Evolutionary conservation across 2,329 filamentous ascomycete genomes (phyloP).

Genomic region (Cladosporium colombiae): DNA sequence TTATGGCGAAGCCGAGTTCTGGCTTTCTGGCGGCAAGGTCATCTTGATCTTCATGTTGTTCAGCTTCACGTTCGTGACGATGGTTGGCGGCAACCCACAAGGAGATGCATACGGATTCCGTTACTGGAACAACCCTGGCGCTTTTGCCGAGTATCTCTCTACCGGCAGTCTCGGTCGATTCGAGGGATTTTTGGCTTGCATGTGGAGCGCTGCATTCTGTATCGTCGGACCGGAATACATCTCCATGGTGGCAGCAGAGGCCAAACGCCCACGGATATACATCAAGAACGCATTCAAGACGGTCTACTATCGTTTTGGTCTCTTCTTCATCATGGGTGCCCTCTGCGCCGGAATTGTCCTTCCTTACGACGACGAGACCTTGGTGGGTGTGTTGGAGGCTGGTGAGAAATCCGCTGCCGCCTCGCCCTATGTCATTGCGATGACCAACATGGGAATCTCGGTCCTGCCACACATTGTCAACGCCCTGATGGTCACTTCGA

Average conservation of each 20-base stretch:
- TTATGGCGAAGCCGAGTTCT: conserved; percentile 50
- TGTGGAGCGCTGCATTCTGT: conserved; percentile 36
- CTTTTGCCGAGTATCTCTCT: conserved; percentile 34
- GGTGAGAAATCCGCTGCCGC: conserved; percentile 36
- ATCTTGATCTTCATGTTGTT: conserved; percentile 49
- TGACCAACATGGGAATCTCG: conserved; percentile 45
- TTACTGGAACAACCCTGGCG: conserved; percentile 44
- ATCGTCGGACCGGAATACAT: conserved; percentile 49
- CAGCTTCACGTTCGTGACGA: conserved; percentile 41
- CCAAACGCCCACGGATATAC: conserved; percentile 46
- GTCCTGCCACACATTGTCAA: conserved; percentile 46
- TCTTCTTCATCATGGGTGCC: conserved; percentile 51
- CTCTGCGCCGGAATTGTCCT: conserved; percentile 48
- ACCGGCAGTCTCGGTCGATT: conserved; percentile 36
- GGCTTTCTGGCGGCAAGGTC: conserved; percentile 55
- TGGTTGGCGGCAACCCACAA: conserved; percentile 39
- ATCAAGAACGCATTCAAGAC: conserved; percentile 53
- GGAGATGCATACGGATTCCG: conserved; percentile 45
- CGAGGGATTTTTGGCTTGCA: conserved; percentile 39
- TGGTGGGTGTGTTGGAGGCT: conserved; percentile 29
- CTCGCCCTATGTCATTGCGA: conserved; percentile 41
- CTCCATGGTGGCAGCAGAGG: conserved; percentile 50
- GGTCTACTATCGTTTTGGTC: conserved; percentile 48
- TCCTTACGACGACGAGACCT: conserved; percentile 33
- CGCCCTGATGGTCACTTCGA: conserved; percentile 50